Percentiles rank a stretch among this genome's conserved stretches.
Evolutionary conservation across 768 basidiomycete genomes (phyloP).

Genomic region (Suillus placidus): DNA sequence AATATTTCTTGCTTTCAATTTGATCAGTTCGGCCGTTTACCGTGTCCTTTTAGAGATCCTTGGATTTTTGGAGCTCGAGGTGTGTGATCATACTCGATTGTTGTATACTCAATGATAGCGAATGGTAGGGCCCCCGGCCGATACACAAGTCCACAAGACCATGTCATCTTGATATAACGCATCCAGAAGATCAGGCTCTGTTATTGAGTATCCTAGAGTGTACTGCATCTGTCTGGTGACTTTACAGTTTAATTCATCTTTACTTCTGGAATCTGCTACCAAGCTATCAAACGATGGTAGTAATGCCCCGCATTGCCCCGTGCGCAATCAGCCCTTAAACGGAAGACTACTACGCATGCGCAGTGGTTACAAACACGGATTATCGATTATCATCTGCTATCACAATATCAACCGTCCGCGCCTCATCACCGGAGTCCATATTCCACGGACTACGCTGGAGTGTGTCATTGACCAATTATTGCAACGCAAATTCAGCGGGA

Average conservation of each 20-base stretch:
- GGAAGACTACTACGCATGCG: neutral
- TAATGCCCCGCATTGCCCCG: neutral
- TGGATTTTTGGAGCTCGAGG: neutral
- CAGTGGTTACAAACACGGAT: neutral
- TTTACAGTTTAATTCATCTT: neutral
- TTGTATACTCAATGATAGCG: neutral
- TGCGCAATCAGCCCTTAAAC: neutral
- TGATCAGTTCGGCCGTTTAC: neutral
- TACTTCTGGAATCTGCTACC: neutral
- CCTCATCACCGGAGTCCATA: neutral
- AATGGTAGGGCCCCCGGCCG: neutral
- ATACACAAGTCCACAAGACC: neutral
- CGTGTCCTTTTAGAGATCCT: neutral
- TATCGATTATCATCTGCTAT: neutral
- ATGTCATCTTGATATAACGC: neutral
- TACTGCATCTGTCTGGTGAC: neutral
- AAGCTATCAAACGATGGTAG: neutral
- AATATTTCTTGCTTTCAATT: neutral
- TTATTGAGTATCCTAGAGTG: neutral
- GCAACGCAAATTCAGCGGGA: neutral
- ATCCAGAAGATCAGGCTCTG: neutral
- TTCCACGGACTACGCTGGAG: neutral
- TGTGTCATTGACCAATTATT: neutral
- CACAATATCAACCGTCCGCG: neutral
- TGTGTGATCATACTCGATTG: neutral